Evolutionary conservation across 2,329 filamentous ascomycete genomes (phyloP), one percentile per base, ranked within the genome.

Genomic region (Geoglossum cookeanum): DNA sequence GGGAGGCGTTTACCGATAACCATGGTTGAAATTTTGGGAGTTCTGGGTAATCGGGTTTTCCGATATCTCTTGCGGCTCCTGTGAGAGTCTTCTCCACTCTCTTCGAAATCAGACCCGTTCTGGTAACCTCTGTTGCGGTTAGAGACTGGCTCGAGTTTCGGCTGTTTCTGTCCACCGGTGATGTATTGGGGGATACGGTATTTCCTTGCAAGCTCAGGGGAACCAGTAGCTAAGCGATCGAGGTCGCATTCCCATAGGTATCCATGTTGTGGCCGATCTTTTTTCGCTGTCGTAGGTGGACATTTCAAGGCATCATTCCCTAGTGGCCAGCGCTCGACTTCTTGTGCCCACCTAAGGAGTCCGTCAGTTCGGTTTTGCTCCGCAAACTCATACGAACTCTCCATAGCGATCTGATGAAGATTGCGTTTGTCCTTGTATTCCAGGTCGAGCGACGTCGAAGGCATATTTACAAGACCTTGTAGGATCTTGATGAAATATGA

Each of bases 381-480:
- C 3, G 49, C 49, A 53, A 53, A 53, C 33, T 53, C 49, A 35
- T 53, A 53, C 9, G 49, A 32, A 53, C 49, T 53, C 30, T 53
- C 49, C 13, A 53, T 32, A 22, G 30, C 49, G 37, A 53, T 53
- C 30, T 53, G 27, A 35, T n/a, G 30, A 17, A 53, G 29, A 9
- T 53, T 53, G 49, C 30, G 33, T 33, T 22, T 53, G 17, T 35
- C 30, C 9, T 53, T 35, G 33, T 35, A 37, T 30, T 9, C 32
- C 15, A 53, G 30, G 13, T 33, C 30, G 11, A 37, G 6, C 1
- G 15, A 27, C 3, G 17, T 17, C 29, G 49, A 33, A n/a, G 30
- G n/a, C 29, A 27, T 37, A 5, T 53, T 32, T 8, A 53, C 30
- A 32, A 53, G 6, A 37, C 7, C n/a, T 6, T 17, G 30, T 22